Evolutionary conservation across 306 rosid species (phyloP).

Genomic region (Cotoneaster glaucophyllus): DNA sequence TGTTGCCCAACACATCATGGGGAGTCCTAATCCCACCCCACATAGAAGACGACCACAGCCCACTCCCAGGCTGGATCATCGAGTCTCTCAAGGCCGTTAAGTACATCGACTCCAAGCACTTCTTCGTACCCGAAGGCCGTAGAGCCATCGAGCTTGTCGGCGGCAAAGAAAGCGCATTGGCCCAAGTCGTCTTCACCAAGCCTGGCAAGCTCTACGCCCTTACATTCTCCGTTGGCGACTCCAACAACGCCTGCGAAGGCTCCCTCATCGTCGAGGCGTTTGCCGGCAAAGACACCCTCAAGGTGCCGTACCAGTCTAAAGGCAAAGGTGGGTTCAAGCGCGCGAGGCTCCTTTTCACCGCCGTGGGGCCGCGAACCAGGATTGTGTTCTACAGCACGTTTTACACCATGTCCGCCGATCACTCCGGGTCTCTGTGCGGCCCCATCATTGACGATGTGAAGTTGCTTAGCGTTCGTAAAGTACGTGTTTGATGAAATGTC

Average conservation of each 20-base stretch:
- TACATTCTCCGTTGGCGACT: constrained; percentile 67
- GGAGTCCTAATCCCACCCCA: constrained; percentile 77
- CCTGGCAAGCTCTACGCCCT: constrained; percentile 44
- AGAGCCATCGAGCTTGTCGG: constrained; percentile 73
- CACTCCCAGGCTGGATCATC: constrained; percentile 80
- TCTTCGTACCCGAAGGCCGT: constrained; percentile 49
- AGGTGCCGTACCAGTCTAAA: constrained; percentile 45
- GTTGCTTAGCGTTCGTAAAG: constrained; percentile 45
- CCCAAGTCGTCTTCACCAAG: constrained; percentile 49
- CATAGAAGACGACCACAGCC: constrained; percentile 61
- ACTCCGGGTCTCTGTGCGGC: constrained; percentile 71
- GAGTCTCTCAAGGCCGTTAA: constrained; percentile 84
- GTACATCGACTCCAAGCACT: constrained; percentile 69
- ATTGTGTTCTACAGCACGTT: constrained; percentile 55
- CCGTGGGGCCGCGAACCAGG: constrained; percentile 40
- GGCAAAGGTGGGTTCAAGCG: constrained; percentile 57
- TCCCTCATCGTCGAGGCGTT: constrained; percentile 55
- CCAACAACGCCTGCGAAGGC: constrained; percentile 59
- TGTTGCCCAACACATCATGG: constrained; percentile 43
- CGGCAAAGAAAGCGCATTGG: constrained; percentile 71
- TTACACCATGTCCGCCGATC: constrained; percentile 59
- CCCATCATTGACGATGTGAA: constrained; percentile 71
- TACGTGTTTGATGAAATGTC: background rate
- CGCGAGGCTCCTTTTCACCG: constrained; percentile 47
- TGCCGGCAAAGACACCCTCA: constrained; percentile 40